These are phyloP conservation scores for Erythrobasidium hasegawianum DNA, from an alignment of 1,284 basidiomycete genomes.

Conservation along the genomic window DNA sequence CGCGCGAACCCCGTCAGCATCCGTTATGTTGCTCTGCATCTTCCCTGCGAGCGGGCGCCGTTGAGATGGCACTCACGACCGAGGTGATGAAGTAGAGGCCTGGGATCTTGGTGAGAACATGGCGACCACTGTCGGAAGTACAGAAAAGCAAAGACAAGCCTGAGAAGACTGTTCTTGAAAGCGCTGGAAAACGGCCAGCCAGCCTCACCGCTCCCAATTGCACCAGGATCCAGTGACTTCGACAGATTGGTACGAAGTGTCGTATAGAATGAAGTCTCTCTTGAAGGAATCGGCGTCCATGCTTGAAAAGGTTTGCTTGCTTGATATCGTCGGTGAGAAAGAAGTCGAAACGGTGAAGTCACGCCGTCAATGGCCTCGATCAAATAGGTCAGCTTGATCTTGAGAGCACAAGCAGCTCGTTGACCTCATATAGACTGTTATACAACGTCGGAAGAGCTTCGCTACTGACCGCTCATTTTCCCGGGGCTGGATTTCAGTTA, in stretches of 20 bases:
- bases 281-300: conserved; percentile 6
- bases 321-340: not conserved
- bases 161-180: not conserved
- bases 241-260: conserved; percentile 24
- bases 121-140: not conserved
- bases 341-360: not conserved
- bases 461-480: too few relatives aligned
- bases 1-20: not conserved
- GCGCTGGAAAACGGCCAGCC: not conserved
- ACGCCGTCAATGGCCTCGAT: too few relatives aligned
- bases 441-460: too few relatives aligned
- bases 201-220: conserved; percentile 15
- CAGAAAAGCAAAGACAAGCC: not conserved
- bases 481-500: too few relatives aligned
- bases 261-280: conserved; percentile 33
- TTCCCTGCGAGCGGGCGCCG: not conserved
- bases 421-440: too few relatives aligned
- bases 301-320: not conserved
- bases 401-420: too few relatives aligned
- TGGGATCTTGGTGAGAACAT: conserved; percentile 34
- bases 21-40: not conserved
- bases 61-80: conserved; percentile 17
- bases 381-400: too few relatives aligned
- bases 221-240: conserved; percentile 34
- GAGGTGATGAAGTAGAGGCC: conserved; percentile 31